Base-by-base conservation (phyloP, 495 filamentous ascomycete genomes). In the Aspergillus ostianus region DNA sequence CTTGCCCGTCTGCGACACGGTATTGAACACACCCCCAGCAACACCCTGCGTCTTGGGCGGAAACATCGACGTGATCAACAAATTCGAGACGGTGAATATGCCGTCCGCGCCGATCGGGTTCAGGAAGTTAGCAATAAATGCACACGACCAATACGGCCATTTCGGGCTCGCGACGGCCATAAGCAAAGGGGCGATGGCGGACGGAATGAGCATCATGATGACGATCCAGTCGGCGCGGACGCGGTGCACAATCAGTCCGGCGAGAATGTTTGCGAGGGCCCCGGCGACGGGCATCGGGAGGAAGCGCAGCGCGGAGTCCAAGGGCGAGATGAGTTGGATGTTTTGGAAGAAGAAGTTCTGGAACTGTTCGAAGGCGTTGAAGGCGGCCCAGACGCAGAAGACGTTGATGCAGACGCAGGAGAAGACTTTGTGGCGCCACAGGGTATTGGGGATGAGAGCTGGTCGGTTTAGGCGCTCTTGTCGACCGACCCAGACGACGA, bases 1-100 rank as follows among this genome's bases (percentile, higher is more conserved):
- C 15, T 79, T 82, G 1, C 85, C 85, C 41, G 87, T 68, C 69
- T 86, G 83, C 5, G 76, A 65, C 12, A 83, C 63, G 0, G 81
- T 84, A 63, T 85, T 87, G 72, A 87, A 85, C 0, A 87, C 83
- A 17, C 81, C 82, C 7, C 83, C 82, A 12, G 84, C 83, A 8
- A 87, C 70, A 0, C 70, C 78, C 36, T 70, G 61, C 5, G 52
- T 58, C 10, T 67, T 55, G 0, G 13, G 19, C 19, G 64, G 57
- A n/a, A 72, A 70, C 8, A 72, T 72, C 17, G 64, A 60, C 2
- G 81, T 75, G 51, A 86, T 84, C 52, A 85, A 53, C 15, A 86
- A 64, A 60, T 82, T 81, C 4, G 80, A 75, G 1, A 86, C 73
- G 0, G 75, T 79, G 67, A 82, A 86, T 0, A 85, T 68, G 0